A percentile compares a stretch with the other conserved stretches of the same genome.
Conservation (phyloP, 768 basidiomycete species). For the Sarcodon sp. region DNA sequence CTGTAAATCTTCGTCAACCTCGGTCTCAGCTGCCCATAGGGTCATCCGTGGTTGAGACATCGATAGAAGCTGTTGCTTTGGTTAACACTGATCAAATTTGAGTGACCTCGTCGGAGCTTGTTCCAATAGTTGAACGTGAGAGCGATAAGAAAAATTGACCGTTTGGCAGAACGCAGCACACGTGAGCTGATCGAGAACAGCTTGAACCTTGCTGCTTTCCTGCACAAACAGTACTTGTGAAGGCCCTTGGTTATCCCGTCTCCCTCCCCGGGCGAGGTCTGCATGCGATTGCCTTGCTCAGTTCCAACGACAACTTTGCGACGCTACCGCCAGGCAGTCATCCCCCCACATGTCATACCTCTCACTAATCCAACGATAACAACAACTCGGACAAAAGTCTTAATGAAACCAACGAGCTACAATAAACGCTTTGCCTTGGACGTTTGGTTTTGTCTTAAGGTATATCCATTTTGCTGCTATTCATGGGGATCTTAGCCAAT, state of each 20-base stretch:
- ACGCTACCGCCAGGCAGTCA: background rate
- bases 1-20: constrained; percentile 63
- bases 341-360: background rate
- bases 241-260: too few species aligned
- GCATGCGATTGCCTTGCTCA: too few species aligned
- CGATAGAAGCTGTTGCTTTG: background rate
- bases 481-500: too few species aligned
- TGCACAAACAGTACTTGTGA: too few species aligned
- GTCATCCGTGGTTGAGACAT: constrained; percentile 59
- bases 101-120: background rate
- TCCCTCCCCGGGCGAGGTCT: too few species aligned
- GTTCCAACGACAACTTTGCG: background rate
- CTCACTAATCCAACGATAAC: background rate
- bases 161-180: background rate
- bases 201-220: too few species aligned
- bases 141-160: background rate
- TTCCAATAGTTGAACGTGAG: background rate
- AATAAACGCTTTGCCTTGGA: too few species aligned
- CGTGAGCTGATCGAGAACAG: background rate
- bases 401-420: background rate
- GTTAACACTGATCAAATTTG: too few species aligned
- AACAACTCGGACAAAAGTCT: background rate
- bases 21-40: constrained; percentile 68
- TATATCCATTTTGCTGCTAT: too few species aligned
- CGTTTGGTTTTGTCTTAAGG: too few species aligned